These are phyloP conservation scores for Collybiopsis confluens DNA, from an alignment of 768 basidiomycete genomes.

Conservation along the genomic window DNA sequence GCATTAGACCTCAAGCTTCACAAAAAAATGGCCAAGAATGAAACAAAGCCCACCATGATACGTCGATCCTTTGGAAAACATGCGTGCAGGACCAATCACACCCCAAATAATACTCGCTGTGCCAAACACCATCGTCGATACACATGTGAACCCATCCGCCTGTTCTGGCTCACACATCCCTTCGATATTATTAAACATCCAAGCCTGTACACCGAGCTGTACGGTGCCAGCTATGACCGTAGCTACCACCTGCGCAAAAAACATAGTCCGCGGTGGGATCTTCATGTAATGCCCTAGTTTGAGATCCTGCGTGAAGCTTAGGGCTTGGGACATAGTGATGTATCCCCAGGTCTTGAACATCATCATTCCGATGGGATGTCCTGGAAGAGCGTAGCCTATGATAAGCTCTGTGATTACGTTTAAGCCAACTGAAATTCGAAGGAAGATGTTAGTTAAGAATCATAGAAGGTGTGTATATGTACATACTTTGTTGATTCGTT, in stretches of 20 bases:
- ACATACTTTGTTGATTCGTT: constrained; percentile 72
- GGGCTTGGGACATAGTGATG: constrained; percentile 53
- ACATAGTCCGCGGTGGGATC: constrained; percentile 71
- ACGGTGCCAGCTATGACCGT: constrained; percentile 66
- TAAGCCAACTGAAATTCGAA: constrained; percentile 53
- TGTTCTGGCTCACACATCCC: constrained; percentile 54
- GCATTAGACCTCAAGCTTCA: constrained; percentile 11
- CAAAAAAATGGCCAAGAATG: not conserved
- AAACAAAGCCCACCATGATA: constrained; percentile 32
- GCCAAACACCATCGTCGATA: constrained; percentile 66
- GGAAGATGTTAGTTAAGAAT: too few species aligned
- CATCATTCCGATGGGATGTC: constrained; percentile 65
- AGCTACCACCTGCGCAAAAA: constrained; percentile 64
- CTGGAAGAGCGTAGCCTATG: constrained; percentile 75
- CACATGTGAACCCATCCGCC: constrained; percentile 66
- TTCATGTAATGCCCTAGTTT: constrained; percentile 82
- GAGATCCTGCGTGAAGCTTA: constrained; percentile 62
- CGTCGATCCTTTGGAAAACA: constrained; percentile 67
- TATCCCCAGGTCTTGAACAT: constrained; percentile 84
- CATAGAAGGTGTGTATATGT: too few species aligned
- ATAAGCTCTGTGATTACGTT: constrained; percentile 79
- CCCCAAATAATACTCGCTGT: constrained; percentile 81
- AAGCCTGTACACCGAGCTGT: constrained; percentile 72
- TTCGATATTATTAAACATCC: constrained; percentile 60
- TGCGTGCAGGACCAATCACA: constrained; percentile 69